phyloP scores from a whole-genome alignment of 495 filamentous ascomycete species.

The Penicillium crystallinum region DNA sequence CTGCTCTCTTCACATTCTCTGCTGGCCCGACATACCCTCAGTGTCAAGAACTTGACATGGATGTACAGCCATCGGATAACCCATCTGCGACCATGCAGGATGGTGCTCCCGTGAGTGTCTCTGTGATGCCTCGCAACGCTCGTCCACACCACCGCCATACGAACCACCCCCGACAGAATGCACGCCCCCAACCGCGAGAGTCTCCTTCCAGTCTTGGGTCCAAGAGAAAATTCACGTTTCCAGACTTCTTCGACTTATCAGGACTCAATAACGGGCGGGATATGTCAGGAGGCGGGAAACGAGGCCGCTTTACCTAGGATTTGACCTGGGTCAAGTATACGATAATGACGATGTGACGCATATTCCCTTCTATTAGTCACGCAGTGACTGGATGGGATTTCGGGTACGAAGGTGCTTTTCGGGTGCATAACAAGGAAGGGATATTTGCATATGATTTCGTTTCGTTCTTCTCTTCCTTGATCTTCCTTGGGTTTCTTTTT shows the following conservation, averaged over 20 bases:
- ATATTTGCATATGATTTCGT: slow-evolving; percentile 31
- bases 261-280: slow-evolving; percentile 61
- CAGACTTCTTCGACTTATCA: slow-evolving; percentile 80
- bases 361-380: slow-evolving; percentile 34
- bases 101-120: slow-evolving; percentile 44
- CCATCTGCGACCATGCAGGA: slow-evolving; percentile 27
- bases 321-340: slow-evolving; percentile 22
- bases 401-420: slow-evolving; percentile 18
- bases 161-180: slow-evolving; percentile 35
- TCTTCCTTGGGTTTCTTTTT: slow-evolving; percentile 9
- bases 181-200: slow-evolving; percentile 39
- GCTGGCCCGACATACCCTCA: slow-evolving; percentile 59
- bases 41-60: slow-evolving; percentile 57
- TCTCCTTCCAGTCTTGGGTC: slow-evolving; percentile 55
- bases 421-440: slow-evolving; percentile 39
- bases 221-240: slow-evolving; percentile 71
- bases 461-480: slow-evolving; percentile 10
- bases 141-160: slow-evolving; percentile 49
- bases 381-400: slow-evolving; percentile 30
- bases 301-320: slow-evolving; percentile 58
- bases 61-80: slow-evolving; percentile 50
- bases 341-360: slow-evolving; percentile 38
- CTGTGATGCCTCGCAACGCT: slow-evolving; percentile 46
- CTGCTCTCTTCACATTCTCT: slow-evolving; percentile 61
- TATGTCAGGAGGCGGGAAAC: slow-evolving; percentile 62